These are phyloP conservation scores for Colletotrichum simmondsii DNA, from an alignment of 2,329 filamentous ascomycete genomes.

Conservation along the genomic window DNA sequence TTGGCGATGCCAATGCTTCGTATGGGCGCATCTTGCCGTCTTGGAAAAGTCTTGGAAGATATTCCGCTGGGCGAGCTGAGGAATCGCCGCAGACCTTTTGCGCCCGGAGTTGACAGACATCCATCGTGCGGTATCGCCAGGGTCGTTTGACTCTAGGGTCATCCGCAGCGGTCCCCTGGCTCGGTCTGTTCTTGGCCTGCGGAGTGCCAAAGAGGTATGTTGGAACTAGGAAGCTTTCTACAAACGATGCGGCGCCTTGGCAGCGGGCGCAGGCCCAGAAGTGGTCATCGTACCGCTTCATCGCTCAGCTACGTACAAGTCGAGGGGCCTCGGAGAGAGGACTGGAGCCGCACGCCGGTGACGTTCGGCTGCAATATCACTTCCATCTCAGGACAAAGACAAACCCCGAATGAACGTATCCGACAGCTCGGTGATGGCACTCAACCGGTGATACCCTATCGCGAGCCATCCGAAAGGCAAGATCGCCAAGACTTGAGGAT, in stretches of 20 bases:
- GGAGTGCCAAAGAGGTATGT: not conserved
- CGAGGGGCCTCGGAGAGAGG: not conserved
- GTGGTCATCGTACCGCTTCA: slow-evolving; percentile 1
- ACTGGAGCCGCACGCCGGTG: not conserved
- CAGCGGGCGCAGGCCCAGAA: slow-evolving; percentile 7
- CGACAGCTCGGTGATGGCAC: not conserved
- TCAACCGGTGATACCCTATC: not conserved
- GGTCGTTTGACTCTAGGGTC: not conserved
- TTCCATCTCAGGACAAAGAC: not conserved
- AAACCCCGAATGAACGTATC: not conserved
- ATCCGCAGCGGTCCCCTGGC: not conserved
- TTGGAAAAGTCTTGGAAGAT: slow-evolving; percentile 24
- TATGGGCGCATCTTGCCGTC: slow-evolving; percentile 29
- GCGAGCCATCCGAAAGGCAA: not conserved
- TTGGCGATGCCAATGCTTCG: slow-evolving; percentile 32
- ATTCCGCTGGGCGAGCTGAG: not conserved
- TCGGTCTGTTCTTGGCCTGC: slow-evolving; percentile 17
- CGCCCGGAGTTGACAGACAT: not conserved
- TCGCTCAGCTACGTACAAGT: not conserved
- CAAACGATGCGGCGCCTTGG: not conserved
- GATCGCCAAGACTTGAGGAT: not conserved
- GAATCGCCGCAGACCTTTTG: not conserved
- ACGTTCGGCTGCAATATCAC: not conserved
- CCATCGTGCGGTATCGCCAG: not conserved
- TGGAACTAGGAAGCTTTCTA: not conserved